phyloP scores from a whole-genome alignment of 495 filamentous ascomycete species.

The Annulohypoxylon bovei region DNA sequence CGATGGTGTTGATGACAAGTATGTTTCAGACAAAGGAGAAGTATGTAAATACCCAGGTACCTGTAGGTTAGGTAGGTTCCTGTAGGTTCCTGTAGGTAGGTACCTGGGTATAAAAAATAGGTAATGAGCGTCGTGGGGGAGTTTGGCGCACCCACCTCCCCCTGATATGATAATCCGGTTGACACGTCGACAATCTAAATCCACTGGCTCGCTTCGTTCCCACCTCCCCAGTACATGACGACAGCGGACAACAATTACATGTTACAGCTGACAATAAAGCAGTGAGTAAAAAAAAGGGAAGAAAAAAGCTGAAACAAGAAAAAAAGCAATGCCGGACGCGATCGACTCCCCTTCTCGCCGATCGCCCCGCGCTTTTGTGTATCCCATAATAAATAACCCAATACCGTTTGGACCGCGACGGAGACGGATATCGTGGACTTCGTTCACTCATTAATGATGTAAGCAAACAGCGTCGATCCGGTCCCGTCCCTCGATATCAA shows the following conservation, averaged over 20 bases:
- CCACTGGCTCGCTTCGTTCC: constrained; percentile 1
- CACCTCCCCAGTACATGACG: neutral
- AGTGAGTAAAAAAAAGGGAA: neutral
- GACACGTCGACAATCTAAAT: constrained; percentile 33
- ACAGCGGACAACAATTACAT: constrained; percentile 19
- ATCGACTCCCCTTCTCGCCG: constrained; percentile 6
- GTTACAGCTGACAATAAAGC: constrained; percentile 23
- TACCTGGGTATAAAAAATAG: no score
- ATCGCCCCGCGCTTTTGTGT: constrained; percentile 31
- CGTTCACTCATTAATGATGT: constrained; percentile 8
- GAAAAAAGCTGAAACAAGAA: neutral
- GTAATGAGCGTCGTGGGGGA: neutral
- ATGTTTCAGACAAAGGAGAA: constrained; percentile 17
- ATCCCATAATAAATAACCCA: constrained; percentile 31
- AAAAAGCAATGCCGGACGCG: neutral
- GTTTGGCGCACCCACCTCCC: neutral
- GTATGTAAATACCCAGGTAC: no score
- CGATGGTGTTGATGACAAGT: constrained; percentile 5
- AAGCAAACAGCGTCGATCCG: neutral
- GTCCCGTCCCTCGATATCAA: neutral
- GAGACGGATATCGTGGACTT: constrained; percentile 20
- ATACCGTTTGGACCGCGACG: constrained; percentile 11
- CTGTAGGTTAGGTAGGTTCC: no score
- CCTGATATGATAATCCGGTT: neutral
- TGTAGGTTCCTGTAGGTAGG: no score